These are phyloP conservation scores for Hypericum perforatum DNA, from an alignment of 345 rosid genomes.

Conservation along the genomic window DNA sequence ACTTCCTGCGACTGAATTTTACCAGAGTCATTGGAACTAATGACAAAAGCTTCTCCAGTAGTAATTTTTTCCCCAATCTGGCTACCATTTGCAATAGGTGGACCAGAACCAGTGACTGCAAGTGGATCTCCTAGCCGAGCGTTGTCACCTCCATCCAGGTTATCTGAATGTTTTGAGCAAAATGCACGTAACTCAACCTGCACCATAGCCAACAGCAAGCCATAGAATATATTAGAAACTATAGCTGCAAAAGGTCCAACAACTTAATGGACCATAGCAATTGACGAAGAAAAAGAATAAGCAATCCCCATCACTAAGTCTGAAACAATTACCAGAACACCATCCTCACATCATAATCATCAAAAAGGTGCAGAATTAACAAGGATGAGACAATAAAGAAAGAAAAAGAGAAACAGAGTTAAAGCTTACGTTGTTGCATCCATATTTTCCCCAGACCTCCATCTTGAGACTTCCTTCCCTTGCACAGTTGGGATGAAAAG, in stretches of 20 bases:
- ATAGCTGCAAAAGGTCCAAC: no score
- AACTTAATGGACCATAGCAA: no score
- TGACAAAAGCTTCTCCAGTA: conserved; percentile 32
- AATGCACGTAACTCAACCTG: conserved; percentile 93
- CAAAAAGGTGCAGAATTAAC: background rate
- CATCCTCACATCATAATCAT: background rate
- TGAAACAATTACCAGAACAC: no score
- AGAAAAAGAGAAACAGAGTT: conserved; percentile 4
- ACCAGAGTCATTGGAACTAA: conserved; percentile 40
- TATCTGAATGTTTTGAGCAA: conserved; percentile 82
- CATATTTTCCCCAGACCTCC: conserved; percentile 93
- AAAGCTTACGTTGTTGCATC: conserved; percentile 61
- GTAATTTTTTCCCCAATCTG: conserved; percentile 36
- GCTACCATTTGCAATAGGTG: conserved; percentile 20
- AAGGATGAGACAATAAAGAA: background rate
- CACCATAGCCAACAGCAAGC: conserved; percentile 14
- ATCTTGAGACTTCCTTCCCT: conserved; percentile 78
- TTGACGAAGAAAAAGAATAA: no score
- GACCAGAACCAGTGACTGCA: conserved; percentile 19
- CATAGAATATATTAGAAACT: background rate
- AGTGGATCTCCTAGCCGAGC: conserved; percentile 25
- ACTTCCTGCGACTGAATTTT: conserved; percentile 42
- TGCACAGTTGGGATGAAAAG: conserved; percentile 96
- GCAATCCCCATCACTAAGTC: no score
- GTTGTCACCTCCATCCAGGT: conserved; percentile 23